Percentiles rank a stretch among this genome's conserved stretches.
These are phyloP conservation scores for Botryotinia calthae DNA, from an alignment of 2,329 filamentous ascomycete genomes.

Conservation along the genomic window DNA sequence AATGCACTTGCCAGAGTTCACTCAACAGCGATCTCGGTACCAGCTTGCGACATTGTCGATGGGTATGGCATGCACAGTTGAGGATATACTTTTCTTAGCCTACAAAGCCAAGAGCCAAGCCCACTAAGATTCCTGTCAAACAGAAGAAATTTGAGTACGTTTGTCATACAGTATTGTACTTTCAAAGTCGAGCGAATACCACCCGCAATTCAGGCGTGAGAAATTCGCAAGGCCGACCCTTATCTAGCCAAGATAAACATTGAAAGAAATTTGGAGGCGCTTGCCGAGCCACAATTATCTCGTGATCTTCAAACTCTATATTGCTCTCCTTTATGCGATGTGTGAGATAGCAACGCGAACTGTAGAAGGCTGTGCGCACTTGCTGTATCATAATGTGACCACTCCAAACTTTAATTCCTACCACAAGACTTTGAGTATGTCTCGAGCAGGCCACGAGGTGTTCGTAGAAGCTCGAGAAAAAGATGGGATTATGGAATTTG, in stretches of 20 bases:
- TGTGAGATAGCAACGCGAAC: neutral
- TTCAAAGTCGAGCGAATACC: neutral
- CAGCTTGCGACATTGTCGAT: neutral
- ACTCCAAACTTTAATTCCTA: neutral
- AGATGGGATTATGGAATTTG: neutral
- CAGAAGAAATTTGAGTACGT: neutral
- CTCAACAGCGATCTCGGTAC: neutral
- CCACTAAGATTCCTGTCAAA: neutral
- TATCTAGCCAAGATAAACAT: neutral
- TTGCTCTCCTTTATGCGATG: neutral
- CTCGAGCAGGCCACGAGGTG: neutral
- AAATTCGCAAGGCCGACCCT: neutral
- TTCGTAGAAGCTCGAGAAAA: neutral
- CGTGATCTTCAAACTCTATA: neutral
- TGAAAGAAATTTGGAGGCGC: neutral
- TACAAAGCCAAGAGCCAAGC: neutral
- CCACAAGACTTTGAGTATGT: neutral
- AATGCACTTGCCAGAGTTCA: neutral
- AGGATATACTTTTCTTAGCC: neutral
- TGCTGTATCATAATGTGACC: neutral
- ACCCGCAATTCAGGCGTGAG: neutral
- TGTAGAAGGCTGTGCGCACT: neutral
- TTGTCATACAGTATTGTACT: neutral
- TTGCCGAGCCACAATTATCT: slow-evolving; percentile 1
- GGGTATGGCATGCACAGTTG: neutral